Evolutionary conservation across 495 filamentous ascomycete genomes (phyloP), one percentile per base, ranked within the genome.

Genomic region (Neurospora africana): DNA sequence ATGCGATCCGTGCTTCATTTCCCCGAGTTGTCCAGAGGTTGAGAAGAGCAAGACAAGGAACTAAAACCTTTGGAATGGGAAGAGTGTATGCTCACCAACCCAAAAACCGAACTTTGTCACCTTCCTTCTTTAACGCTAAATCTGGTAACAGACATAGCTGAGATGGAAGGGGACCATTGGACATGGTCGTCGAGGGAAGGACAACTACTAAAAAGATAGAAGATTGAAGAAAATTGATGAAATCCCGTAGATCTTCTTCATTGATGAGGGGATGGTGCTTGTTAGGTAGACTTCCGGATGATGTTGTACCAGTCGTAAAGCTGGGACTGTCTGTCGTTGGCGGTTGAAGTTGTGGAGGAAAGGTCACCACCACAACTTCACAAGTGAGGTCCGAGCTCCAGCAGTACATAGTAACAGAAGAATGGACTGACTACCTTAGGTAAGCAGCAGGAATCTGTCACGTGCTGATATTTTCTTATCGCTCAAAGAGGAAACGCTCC

Each of bases 71-170:
- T 75, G 73, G 75, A 75, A 74, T 74, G 70, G 61, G 72, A 75
- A 78, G 69, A 74, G 39, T 53, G 40, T 35, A 69, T 35, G 80
- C 89, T 83, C 85, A 95, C 94, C 95, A 98, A 81, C 93, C 94
- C 33, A 98, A 84, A 81, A 98, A 97, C 70, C 95, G 89, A 72
- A 98, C 88, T 81, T 98, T 98, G 17, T 88, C 83, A 41, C 91
- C 90, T 19, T 84, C 75, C 30, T 85, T 81, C 41, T 84, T 82
- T 36, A 76, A 79, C 19, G 83, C 81, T 7, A 97, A 83, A 39
- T 87, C 83, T 21, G 87, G 88, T 58, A 97, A 86, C 71, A 94
- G 88, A 71, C 87, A 88, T 43, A 92, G 86, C 47, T 81, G 84
- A 11, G 91, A 91, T 23, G 93, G 88, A 40, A 86, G 81, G 27